phyloP scores from a whole-genome alignment of 176 grass and related monocot genomes.

The Calamus simplicifolius region DNA sequence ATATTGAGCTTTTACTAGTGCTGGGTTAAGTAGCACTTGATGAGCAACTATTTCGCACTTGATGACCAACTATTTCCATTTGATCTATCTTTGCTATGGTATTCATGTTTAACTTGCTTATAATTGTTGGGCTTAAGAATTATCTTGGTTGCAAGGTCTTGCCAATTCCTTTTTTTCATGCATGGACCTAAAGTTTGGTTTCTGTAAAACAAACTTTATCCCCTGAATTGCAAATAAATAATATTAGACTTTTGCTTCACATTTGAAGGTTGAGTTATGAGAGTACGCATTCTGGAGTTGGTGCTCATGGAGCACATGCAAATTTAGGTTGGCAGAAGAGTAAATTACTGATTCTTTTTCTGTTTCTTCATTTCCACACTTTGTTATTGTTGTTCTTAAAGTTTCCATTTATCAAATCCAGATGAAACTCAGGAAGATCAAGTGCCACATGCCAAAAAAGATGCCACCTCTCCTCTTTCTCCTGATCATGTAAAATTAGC shows the following conservation, averaged over 20 bases:
- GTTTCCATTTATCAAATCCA: constrained; percentile 10
- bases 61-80: too few relatives aligned
- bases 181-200: too few relatives aligned
- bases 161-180: too few relatives aligned
- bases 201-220: too few relatives aligned
- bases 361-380: not conserved
- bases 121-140: too few relatives aligned
- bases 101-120: too few relatives aligned
- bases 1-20: not conserved
- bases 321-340: constrained; percentile 38
- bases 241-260: constrained; percentile 1
- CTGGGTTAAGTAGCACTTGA: too few relatives aligned
- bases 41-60: too few relatives aligned
- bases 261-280: constrained; percentile 53
- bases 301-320: constrained; percentile 29
- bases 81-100: too few relatives aligned
- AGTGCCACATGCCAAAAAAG: constrained; percentile 27
- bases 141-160: too few relatives aligned
- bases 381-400: not conserved
- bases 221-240: not conserved
- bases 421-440: constrained; percentile 13
- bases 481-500: constrained; percentile 63
- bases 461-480: constrained; percentile 28
- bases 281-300: constrained; percentile 40
- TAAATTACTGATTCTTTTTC: constrained; percentile 9